Evolutionary conservation across 176 grass and related monocot genomes (phyloP), one percentile per base, ranked within the genome.

Genomic region (Chloris gayana): DNA sequence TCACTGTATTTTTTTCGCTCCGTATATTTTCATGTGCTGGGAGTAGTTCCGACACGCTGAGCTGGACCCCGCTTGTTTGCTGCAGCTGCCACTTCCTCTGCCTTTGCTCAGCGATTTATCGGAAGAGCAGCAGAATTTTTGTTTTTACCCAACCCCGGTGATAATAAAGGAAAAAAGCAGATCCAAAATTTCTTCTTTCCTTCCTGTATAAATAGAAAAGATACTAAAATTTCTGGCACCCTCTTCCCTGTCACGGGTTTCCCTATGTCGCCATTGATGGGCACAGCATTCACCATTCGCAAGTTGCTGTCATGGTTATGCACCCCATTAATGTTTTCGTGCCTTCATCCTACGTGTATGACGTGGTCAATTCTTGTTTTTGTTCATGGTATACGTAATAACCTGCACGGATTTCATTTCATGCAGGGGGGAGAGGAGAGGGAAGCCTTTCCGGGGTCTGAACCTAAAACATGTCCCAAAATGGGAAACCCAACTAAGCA

Each of bases 391-490:
- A 19, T 4, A 10, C 71, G 59, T 8, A 19, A 75, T 33, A 29
- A 4, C 27, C 30, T 77, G 75, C n/a, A 29, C 6, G 10, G 14
- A 21, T 74, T 74, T 46, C 69, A 29, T 60, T 14, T 21, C 1
- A n/a, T n/a, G n/a, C n/a, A n/a, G n/a, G n/a, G 4, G 56, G 33
- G 47, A 27, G 18, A 74, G 60, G 60, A 80, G 47, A 19, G 9
- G 13, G 47, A 34, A 2, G 4, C 46, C 59, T 80, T 80, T 68
- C 35, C 14, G 65, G 35, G 37, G 49, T n/a, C n/a, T 30, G 13
- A 61, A 74, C 84, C 72, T 87, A 57, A 82, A 87, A 77, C 79
- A 22, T 76, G 54, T 44, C 85, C 85, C 34, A 7, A 26, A 82
- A 70, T 71, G 64, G 85, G 65, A 77, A n/a, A n/a, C 32, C 70